Evolutionary conservation across 208 protist species (phyloP).

Genomic region (Tritrichomonas musculus): DNA sequence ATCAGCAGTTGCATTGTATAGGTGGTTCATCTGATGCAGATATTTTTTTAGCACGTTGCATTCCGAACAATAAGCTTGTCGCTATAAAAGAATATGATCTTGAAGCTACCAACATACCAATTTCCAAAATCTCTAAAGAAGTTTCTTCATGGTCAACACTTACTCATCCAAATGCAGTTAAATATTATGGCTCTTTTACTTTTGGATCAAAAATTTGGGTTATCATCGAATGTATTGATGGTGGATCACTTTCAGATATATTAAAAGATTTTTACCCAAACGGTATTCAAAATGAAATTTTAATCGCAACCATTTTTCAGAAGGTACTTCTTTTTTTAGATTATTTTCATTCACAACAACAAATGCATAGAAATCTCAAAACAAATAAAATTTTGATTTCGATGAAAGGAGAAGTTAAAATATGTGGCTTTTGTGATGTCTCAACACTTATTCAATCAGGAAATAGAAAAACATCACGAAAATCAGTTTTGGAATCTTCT

Average conservation of each 20-base stretch:
- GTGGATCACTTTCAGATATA: not conserved
- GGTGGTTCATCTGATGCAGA: not conserved
- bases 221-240: not conserved
- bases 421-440: constrained; percentile 51
- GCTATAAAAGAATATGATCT: not conserved
- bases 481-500: constrained; percentile 53
- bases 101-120: not conserved
- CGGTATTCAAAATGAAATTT: not conserved
- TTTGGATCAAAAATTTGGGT: not conserved
- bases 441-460: constrained; percentile 14
- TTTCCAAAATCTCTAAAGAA: not conserved
- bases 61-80: not conserved
- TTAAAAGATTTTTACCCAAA: not conserved
- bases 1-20: not conserved
- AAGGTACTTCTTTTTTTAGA: constrained; percentile 40
- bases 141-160: not conserved
- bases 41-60: not conserved
- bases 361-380: constrained; percentile 48
- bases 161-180: not conserved
- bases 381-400: constrained; percentile 47
- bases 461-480: constrained; percentile 31
- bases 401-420: constrained; percentile 43
- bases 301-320: constrained; percentile 45
- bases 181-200: constrained; percentile 8
- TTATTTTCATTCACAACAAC: constrained; percentile 43